A percentile compares a stretch with the other conserved stretches of the same genome.
These are phyloP conservation scores for Verbena officinalis DNA, from an alignment of 257 asterid species.

Conservation along the genomic window DNA sequence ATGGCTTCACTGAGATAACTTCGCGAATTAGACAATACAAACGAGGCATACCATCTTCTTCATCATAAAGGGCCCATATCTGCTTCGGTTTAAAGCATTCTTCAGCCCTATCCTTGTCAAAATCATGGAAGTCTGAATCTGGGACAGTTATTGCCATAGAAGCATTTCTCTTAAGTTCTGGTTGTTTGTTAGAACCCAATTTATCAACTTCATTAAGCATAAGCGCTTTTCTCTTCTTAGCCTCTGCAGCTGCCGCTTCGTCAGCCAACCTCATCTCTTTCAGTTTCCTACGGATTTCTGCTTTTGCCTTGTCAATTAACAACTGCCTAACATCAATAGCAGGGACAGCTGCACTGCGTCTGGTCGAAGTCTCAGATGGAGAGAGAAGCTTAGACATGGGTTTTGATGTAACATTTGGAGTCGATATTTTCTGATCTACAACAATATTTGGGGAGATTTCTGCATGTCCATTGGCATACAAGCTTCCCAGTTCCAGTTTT, in stretches of 20 bases:
- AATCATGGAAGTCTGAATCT: conserved; percentile 77
- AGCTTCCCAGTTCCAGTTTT: conserved; percentile 44
- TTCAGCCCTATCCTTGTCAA: conserved; percentile 64
- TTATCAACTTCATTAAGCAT: conserved; percentile 23
- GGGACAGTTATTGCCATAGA: conserved; percentile 68
- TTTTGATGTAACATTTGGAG: conserved; percentile 46
- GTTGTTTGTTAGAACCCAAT: conserved; percentile 29
- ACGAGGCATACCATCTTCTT: conserved; percentile 87
- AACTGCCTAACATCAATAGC: conserved; percentile 60
- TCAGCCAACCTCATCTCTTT: conserved; percentile 49
- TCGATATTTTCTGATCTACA: conserved; percentile 33
- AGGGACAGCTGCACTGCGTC: conserved; percentile 46
- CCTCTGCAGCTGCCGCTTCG: conserved; percentile 46
- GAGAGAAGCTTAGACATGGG: conserved; percentile 44
- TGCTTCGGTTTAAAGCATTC: conserved; percentile 70
- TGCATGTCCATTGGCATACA: conserved; percentile 24
- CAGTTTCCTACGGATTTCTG: conserved; percentile 48
- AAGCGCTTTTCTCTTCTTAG: too few relatives aligned
- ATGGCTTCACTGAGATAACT: conserved; percentile 60
- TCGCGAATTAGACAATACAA: conserved; percentile 67
- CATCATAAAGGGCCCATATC: conserved; percentile 79
- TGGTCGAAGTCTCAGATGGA: conserved; percentile 43
- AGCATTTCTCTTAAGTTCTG: conserved; percentile 47
- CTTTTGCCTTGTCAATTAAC: conserved; percentile 59
- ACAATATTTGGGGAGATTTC: conserved; percentile 29